Evolutionary conservation across 345 rosid species (phyloP), one percentile per base, ranked within the genome.

Genomic region (Moringa oleifera): DNA sequence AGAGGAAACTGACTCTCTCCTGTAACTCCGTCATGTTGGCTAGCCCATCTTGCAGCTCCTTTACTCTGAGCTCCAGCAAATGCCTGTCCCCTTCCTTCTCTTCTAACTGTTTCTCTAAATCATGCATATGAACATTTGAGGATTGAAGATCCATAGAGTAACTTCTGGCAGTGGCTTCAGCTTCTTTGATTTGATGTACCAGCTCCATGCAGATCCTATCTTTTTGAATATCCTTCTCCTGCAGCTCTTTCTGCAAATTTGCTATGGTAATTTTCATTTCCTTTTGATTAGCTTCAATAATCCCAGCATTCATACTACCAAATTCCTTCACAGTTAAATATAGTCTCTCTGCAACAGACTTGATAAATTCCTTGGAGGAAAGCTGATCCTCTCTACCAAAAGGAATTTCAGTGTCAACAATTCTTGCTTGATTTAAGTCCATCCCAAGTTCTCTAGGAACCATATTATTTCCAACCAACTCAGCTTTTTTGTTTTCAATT

Each of bases 161-260:
- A 58, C 71, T 73, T 19, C 79, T 62, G 7, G 86, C 88, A 65
- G 85, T 71, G 60, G 89, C 85, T 81, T 94, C 89, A 70, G 97
- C 99, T 80, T 77, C 79, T 82, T 85, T 94, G 65, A 90, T 86
- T 88, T 94, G 99, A 81, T 71, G 69, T 24, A 83, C 92, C 19
- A 94, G 89, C 64, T 94, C 99, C 79, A 67, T 70, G 85, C 89
- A 88, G 63, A 85, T 83, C 75, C 81, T 76, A 58, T 94, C 96
- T 67, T 73, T 86, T 65, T 87, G 93, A 57, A 87, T 68, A 64
- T 90, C 89, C 72, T 93, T 94, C 83, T 94, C 99, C 65, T 85
- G 92, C n/a, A 94, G 84, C 83, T 85, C 92, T 72, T 77, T 88
- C 80, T 79, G 92, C 85, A 88, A 80, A 77, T 81, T 83, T 70